Base-by-base conservation (phyloP, 2,329 filamentous ascomycete genomes). In the Tolypocladium pustulatum region DNA sequence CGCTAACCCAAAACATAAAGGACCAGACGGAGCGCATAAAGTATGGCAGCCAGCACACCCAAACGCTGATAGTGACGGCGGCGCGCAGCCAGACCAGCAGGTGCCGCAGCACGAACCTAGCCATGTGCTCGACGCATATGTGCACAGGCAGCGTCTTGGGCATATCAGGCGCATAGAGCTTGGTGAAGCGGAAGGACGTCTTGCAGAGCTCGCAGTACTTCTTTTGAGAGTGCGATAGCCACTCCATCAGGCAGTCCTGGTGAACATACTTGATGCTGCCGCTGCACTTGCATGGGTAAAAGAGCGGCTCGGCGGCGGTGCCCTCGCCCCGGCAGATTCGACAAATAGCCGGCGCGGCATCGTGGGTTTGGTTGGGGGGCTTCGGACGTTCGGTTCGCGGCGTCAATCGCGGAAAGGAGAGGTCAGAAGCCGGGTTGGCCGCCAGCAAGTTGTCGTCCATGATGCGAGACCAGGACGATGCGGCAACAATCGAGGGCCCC, bases 181-280 rank as follows among this genome's bases (percentile, higher is more conserved):
- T 99, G 57, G 94, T 99, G 78, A 99, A 99, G 61, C 91, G 89
- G 70, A 97, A 99, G 0, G 92, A 87, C 2, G 94, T 99, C 78
- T 99, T 99, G 85, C 94, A 99, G 40, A 99, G 86, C 77, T 99
- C 94, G 80, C 95, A 99, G 78, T 99, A 90, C 74, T 97, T 97
- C 83, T 99, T 99, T 72, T 99, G 92, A 1, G 94, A 97, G 73
- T 99, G 95, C 55, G 91, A 93, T 27, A 99, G 81, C 94, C 94
- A 99, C 75, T 97, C 92, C 88, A 99, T 96, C 74, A 99, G 77
- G 72, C 94, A 99, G 71, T 95, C 90, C 74, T 99, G 94, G 72
- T 99, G 94, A 61, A 99, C 94, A 69, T 89, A 96, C 77, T 96
- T 97, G 77, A 99, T 99, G 75, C 93, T 97, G 59, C 94, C 94